Base-by-base conservation (phyloP, 306 rosid genomes). In the Ochetophila trinervis region DNA sequence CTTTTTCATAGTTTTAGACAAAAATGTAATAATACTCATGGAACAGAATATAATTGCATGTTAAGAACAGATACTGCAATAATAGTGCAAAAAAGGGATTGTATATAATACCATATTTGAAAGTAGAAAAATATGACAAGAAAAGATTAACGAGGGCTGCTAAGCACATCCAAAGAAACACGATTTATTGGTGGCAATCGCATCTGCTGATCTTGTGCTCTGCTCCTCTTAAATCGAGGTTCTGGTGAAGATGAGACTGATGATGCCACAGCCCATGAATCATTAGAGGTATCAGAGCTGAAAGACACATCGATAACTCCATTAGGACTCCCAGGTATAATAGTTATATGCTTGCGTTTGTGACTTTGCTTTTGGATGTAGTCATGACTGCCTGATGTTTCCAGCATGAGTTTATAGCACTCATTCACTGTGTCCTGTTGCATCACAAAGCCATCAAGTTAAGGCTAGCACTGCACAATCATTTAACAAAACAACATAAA, bases 161-260 rank as follows among this genome's bases (percentile, higher is more conserved):
- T 75, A 37, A 75, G 77, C 71, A 73, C 76, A 73, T 83, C 82
- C 53, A 82, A 73, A 53, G 91, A 72, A 53, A 86, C 65, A 62
- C 79, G 72, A 71, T 76, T 82, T 5, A 84, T 11, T 11, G 80
- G 73, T 44, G 82, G 85, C 81, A 84, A 62, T 16, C 80, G 81
- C 84, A 82, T 82, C 67, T 69, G 88, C 78, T 86, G 95, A 48
- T 85, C 86, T 78, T 89, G 87, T 65, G 63, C 70, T 73, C 87
- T 78, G 69, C 82, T 80, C 80, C 85, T 78, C 72, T 86, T 86
- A 18, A 78, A 72, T 53, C 66, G 73, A 52, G 88, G 83, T 71
- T 82, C 91, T 9, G 61, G 67, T 22, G 84, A 78, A n/a, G 60
- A 69, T 13, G 88, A 77, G 51, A 69, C 74, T 0, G 80, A 60